Base-by-base conservation (phyloP, 306 rosid species). In the Acacia acuminata region DNA sequence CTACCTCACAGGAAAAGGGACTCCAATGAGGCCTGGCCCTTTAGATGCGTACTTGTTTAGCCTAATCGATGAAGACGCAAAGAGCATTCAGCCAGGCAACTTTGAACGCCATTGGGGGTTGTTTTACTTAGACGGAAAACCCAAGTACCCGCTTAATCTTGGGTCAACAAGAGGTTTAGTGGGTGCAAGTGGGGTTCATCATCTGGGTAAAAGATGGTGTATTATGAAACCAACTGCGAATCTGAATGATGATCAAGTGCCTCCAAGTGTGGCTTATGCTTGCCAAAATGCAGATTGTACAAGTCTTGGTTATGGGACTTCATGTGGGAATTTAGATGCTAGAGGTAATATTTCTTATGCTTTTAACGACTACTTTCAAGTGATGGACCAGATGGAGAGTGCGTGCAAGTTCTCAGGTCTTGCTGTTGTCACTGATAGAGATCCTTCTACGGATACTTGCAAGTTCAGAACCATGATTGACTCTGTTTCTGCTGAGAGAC, bases 41-140 rank as follows among this genome's bases (percentile, higher is more conserved):
- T 45, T 93, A 38, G 98, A 95, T 40, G 98, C 91, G 2, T 95
- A 93, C 90, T 63, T 95, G 75, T 95, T 95, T 74, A 90, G 98
- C 83, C 80, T 93, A 17, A 66, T 95, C 6, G 98, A 95, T n/a
- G 98, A 93, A 85, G 98, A 95, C 63, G 71, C 12, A 77, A 95
- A 95, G 56, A 93, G 98, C 90, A 90, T 92, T 83, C 91, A 86
- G 53, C 98, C 98, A 0, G 98, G 98, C 15, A 93, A 92, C 66
- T 95, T 95, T 13, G 98, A 95, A 77, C 91, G 98, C 4, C 98
- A 95, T 22, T 95, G 98, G 98, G 98, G 98, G 16, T 3, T 95
- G 63, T 95, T 95, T 82, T 89, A 88, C 90, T 86, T 48, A 3
- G 98, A 93, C 20, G 98, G 98, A 63, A 73, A 83, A 20, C 92